phyloP scores from a whole-genome alignment of 345 rosid genomes.

The Diplotaxis tenuifolia region DNA sequence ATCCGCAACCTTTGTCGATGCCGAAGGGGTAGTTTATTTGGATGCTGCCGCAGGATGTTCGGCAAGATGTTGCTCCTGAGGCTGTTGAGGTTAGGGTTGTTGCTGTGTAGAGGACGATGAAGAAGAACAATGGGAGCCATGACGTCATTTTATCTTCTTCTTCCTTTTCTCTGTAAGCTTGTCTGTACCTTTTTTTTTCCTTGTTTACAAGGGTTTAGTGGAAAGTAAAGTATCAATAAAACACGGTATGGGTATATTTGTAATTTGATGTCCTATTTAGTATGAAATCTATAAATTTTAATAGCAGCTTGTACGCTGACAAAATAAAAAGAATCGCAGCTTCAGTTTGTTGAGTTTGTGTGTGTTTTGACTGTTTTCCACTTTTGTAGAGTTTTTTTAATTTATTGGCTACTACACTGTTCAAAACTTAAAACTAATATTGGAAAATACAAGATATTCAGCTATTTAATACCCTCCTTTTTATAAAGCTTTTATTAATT shows the following conservation, averaged over 20 bases:
- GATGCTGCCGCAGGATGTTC: conserved; percentile 59
- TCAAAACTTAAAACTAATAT: no score
- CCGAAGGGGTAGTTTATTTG: conserved; percentile 78
- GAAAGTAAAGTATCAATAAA: not conserved
- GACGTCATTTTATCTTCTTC: conserved; percentile 13
- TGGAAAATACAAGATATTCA: no score
- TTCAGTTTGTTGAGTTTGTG: no score
- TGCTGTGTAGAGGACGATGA: conserved; percentile 20
- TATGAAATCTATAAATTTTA: not conserved
- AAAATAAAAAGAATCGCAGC: no score
- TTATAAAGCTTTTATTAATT: no score
- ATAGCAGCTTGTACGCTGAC: no score
- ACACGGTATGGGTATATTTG: not conserved
- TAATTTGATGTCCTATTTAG: not conserved
- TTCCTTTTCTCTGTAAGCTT: not conserved
- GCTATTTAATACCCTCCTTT: no score
- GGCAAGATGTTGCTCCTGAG: conserved; percentile 45
- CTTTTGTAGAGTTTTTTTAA: no score
- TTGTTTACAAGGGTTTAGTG: not conserved
- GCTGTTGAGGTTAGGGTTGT: conserved; percentile 14
- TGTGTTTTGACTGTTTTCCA: no score
- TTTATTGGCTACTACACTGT: no score
- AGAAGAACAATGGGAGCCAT: conserved; percentile 23
- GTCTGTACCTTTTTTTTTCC: no score
- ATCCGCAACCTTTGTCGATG: conserved; percentile 86